Evolutionary conservation across 345 rosid species (phyloP).

Genomic region (Angophora floribunda): DNA sequence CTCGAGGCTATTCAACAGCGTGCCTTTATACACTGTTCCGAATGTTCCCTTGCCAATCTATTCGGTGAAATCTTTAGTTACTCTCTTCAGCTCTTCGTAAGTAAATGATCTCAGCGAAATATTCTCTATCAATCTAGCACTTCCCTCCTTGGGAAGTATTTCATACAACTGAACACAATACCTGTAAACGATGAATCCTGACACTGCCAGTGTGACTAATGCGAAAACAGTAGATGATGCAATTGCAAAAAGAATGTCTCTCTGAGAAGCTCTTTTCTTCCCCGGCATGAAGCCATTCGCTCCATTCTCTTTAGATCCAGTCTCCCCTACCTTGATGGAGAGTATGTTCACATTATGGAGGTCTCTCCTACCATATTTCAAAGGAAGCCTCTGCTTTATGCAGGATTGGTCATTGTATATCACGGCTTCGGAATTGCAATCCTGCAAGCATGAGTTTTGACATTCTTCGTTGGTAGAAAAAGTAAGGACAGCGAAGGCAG

Average conservation of each 20-base stretch:
- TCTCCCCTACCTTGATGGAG: neutral
- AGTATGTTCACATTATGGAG: neutral
- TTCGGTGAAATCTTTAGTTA: conserved; percentile 12
- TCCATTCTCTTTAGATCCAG: neutral
- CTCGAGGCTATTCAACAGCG: neutral
- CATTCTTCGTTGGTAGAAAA: too few species aligned
- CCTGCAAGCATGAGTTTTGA: too few species aligned
- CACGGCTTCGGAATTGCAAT: neutral
- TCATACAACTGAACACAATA: neutral
- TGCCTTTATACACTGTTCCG: neutral
- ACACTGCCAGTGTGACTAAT: neutral
- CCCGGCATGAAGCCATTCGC: neutral
- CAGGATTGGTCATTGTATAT: neutral
- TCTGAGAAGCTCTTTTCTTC: neutral
- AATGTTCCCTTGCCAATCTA: conserved; percentile 18
- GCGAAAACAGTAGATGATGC: neutral
- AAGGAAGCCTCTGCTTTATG: conserved; percentile 6
- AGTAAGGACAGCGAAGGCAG: too few species aligned
- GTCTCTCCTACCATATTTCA: conserved; percentile 1
- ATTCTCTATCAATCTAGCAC: neutral
- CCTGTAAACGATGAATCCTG: neutral
- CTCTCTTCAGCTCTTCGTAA: conserved; percentile 1
- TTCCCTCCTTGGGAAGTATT: neutral
- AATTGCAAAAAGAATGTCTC: neutral
- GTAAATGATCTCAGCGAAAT: conserved; percentile 2